Base-by-base conservation (phyloP, 129 eudicot species). In the Centella asiatica region DNA sequence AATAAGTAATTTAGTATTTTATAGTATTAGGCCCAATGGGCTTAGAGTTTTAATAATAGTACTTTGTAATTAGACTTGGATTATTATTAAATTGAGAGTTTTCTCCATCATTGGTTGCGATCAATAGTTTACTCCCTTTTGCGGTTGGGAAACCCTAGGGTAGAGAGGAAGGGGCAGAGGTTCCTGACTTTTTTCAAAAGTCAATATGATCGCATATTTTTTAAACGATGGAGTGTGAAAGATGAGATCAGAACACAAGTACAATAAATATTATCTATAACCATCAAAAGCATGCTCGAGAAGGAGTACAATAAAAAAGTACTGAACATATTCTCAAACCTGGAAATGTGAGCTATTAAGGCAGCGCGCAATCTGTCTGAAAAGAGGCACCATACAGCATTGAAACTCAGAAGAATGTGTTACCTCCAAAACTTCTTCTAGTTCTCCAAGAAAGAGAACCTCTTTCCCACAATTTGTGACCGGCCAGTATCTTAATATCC, bases 401-500 rank as follows among this genome's bases (percentile, higher is more conserved):
- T 67, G 76, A 33, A 83, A 83, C 63, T 83, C 89, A 42, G 71
- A 70, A 17, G 82, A 69, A 44, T 83, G 89, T 2, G 82, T 83
- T 62, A 68, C 85, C 65, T 83, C 88, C 66, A 82, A 45, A 44
- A 82, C 65, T 71, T 82, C 88, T 72, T 78, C 84, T 28, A 82
- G 56, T 59, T 83, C 89, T 59, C 85, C 85, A 52, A 82, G 85
- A 65, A 82, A 82, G 33, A 82, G 85, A 69, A 82, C 79, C 62
- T 82, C 89, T 71, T 82, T 82, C 54, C 77, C 66, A 67, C 89
- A 82, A 54, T 82, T 82, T 64, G 79, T 76, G 53, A 78, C 84
- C 28, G 89, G 89, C 89, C 85, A 82, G 74, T 82, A 82, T 67
- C 78, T 82, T 61, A 82, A 64, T 61, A 82, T 44, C 26, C 89